Evolutionary conservation across 2,329 filamentous ascomycete genomes (phyloP), one percentile per base, ranked within the genome.

Genomic region (Aspergillus pseudoviridinutans): DNA sequence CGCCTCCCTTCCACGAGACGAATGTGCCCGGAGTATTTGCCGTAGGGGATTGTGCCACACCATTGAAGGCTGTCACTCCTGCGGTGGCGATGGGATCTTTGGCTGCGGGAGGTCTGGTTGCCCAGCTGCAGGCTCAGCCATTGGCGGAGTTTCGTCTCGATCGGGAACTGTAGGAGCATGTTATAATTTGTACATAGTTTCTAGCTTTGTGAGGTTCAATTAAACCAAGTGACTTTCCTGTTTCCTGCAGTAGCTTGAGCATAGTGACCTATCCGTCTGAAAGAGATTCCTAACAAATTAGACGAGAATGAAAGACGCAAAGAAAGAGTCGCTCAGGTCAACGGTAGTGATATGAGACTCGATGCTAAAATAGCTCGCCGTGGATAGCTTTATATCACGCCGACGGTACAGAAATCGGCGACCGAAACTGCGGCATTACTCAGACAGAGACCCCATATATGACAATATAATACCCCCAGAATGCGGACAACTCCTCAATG

Each of bases 21-120:
- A 81, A 67, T 54, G 75, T 83, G 0, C 67, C 70, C 2, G 83
- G 83, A 0, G 79, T 82, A 2, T 84, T 81, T 69, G 82, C 82
- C 0, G 80, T 74, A 1, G 84, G 84, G 0, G 83, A 87, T 68
- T 78, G 74, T 56, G 68, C 65, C 3, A 66, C 66, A 6, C 50
- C 54, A n/a, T n/a, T 61, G 3, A 62, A 64, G 54, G 50, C 52
- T 2, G 58, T 53, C 14, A 49, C 35, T 6, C 20, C 25, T 7
- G 47, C 56, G 8, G 51, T 60, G 20, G 22, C 35, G 4, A 49
- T 35, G 9, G 58, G 58, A n/a, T 50, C 54, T 6, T 10, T 57
- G 46, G 55, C 51, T 1, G 54, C 54, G 8, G 51, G 22, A 1
- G 57, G 57, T 27, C 12, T 59, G 17, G 54, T 50, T 1, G 20